A percentile compares a stretch with the other conserved stretches of the same genome.
Evolutionary conservation across 805 yeast species (phyloP).

Genomic region (Candida caryicola): DNA sequence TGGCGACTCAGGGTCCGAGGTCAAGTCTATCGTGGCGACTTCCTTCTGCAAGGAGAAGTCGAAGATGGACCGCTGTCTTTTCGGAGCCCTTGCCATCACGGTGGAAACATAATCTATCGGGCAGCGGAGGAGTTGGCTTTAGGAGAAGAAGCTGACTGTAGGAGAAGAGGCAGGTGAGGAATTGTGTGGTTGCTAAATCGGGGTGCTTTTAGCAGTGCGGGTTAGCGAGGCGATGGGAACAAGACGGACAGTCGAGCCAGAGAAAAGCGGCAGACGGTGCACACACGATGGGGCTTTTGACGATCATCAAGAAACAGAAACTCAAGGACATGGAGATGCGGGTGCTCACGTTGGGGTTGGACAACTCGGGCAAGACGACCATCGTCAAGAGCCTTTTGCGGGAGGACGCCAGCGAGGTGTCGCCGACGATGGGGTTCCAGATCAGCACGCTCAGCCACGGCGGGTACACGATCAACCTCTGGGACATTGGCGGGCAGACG

Average conservation of each 20-base stretch:
- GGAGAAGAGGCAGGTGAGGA: too few relatives aligned
- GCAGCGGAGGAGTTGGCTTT: too few relatives aligned
- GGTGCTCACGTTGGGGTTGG: constrained; percentile 77
- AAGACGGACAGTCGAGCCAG: too few relatives aligned
- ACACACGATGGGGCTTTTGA: constrained; percentile 70
- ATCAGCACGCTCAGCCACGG: constrained; percentile 55
- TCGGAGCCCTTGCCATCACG: background rate
- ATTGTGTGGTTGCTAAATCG: too few relatives aligned
- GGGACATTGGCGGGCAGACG: constrained; percentile 83
- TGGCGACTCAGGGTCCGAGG: background rate
- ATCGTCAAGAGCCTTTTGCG: constrained; percentile 59
- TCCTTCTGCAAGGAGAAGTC: background rate
- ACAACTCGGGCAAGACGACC: constrained; percentile 90
- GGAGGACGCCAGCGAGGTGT: constrained; percentile 51
- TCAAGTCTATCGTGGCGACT: background rate
- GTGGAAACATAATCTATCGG: too few relatives aligned
- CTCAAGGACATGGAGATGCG: constrained; percentile 75
- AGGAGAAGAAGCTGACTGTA: too few relatives aligned
- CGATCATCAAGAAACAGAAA: constrained; percentile 79
- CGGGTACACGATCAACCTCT: constrained; percentile 52
- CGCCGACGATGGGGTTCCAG: constrained; percentile 90
- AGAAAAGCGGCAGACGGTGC: too few relatives aligned
- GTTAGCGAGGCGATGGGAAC: too few relatives aligned
- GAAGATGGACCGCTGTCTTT: background rate
- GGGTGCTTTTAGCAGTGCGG: too few relatives aligned